Evolutionary conservation across 495 filamentous ascomycete genomes (phyloP).

Genomic region (Xylaria bambusicola): DNA sequence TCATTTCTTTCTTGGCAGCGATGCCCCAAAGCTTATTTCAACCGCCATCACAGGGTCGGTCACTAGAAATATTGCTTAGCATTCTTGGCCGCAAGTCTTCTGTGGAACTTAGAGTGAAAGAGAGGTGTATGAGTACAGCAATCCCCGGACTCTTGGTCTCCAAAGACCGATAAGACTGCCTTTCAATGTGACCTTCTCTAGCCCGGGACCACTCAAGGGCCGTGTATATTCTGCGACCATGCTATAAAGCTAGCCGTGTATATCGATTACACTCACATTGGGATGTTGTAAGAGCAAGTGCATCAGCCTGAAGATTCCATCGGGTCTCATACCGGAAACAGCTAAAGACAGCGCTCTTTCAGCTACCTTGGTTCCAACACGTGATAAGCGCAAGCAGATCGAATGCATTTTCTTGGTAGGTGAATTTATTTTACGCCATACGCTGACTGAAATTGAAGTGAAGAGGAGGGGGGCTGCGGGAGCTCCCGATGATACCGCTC

Average conservation of each 20-base stretch:
- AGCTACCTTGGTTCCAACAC: background rate
- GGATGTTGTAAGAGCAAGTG: no score
- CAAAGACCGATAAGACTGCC: conserved; percentile 3
- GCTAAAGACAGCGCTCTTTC: background rate
- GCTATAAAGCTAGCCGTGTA: background rate
- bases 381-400: background rate
- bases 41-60: background rate
- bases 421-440: background rate
- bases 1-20: conserved; percentile 7
- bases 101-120: no score
- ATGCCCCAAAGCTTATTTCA: conserved; percentile 14
- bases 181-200: conserved; percentile 13
- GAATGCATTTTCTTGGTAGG: conserved; percentile 17
- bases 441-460: background rate
- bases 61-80: conserved; percentile 4
- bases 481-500: background rate
- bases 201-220: background rate
- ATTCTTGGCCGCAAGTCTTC: conserved; percentile 14
- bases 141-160: no score
- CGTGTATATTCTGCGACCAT: background rate
- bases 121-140: background rate
- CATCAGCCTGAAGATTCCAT: background rate
- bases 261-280: background rate
- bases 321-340: conserved; percentile 8
- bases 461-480: background rate